Evolutionary conservation across 2,329 filamentous ascomycete genomes (phyloP).

Genomic region (Venturia oleaginea): DNA sequence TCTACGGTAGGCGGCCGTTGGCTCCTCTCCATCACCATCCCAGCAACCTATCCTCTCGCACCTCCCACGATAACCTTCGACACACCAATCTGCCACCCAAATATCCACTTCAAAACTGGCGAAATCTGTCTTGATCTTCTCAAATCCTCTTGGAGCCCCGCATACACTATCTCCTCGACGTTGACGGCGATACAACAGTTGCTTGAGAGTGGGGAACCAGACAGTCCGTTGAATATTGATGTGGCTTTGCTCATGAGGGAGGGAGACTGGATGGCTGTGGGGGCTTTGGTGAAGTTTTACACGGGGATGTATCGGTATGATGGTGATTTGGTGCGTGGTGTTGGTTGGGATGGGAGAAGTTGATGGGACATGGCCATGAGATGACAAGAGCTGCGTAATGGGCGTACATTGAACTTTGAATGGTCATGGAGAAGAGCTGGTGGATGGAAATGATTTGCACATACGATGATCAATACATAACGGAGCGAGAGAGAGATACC

Average conservation of each 20-base stretch:
- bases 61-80: conserved; percentile 72
- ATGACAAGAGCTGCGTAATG: neutral
- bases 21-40: conserved; percentile 70
- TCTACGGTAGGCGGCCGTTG: conserved; percentile 57
- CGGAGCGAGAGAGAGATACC: neutral
- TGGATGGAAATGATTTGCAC: neutral
- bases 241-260: conserved; percentile 60
- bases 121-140: conserved; percentile 93
- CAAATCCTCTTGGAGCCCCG: conserved; percentile 67
- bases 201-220: conserved; percentile 57
- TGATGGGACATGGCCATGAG: neutral
- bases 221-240: conserved; percentile 72
- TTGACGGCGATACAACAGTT: conserved; percentile 65
- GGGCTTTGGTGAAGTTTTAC: conserved; percentile 64
- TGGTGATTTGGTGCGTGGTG: neutral
- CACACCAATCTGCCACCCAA: conserved; percentile 81
- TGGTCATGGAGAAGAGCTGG: neutral
- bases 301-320: conserved; percentile 36
- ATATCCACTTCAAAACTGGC: conserved; percentile 59
- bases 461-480: neutral
- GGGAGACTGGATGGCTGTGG: conserved; percentile 59
- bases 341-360: conserved; percentile 1
- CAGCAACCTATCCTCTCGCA: conserved; percentile 65
- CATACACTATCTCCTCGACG: conserved; percentile 70
- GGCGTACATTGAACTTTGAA: neutral